Evolutionary conservation across 1,284 basidiomycete species (phyloP).

Genomic region (Malassezia psittaci): DNA sequence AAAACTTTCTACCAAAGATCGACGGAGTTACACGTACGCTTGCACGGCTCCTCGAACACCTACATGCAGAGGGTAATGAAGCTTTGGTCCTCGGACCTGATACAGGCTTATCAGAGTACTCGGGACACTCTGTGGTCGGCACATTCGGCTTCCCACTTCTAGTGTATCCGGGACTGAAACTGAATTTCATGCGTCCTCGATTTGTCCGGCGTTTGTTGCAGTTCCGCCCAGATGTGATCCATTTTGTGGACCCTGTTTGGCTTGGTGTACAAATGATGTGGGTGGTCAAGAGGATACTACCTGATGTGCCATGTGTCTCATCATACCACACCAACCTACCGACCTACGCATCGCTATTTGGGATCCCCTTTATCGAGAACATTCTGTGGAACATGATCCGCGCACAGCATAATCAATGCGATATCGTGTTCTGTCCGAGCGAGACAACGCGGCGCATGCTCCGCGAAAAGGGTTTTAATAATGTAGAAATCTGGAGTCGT

Average conservation of each 20-base stretch:
- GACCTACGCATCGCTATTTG: constrained; percentile 54
- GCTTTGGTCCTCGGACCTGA: constrained; percentile 55
- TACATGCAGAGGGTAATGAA: constrained; percentile 54
- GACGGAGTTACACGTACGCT: constrained; percentile 56
- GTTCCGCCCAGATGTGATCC: constrained; percentile 53
- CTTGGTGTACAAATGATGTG: constrained; percentile 50
- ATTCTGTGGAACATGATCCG: constrained; percentile 48
- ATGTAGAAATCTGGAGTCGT: constrained; percentile 55
- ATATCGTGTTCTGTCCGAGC: constrained; percentile 54
- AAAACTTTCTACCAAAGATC: constrained; percentile 56
- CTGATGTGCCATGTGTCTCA: constrained; percentile 52
- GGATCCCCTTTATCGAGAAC: constrained; percentile 53
- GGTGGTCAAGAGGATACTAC: constrained; percentile 44
- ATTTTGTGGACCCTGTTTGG: constrained; percentile 54
- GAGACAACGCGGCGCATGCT: constrained; percentile 53
- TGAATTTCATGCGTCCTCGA: constrained; percentile 55
- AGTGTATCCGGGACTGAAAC: constrained; percentile 54
- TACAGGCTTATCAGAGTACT: constrained; percentile 53
- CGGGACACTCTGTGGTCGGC: constrained; percentile 54
- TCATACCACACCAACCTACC: constrained; percentile 56
- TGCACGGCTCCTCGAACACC: constrained; percentile 54
- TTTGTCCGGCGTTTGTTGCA: constrained; percentile 51
- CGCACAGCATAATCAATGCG: constrained; percentile 39
- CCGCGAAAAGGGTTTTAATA: constrained; percentile 49
- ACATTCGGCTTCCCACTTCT: constrained; percentile 55